Evolutionary conservation across 176 grass and related monocot genomes (phyloP), one percentile per base, ranked within the genome.

Genomic region (Oryza brachyantha): DNA sequence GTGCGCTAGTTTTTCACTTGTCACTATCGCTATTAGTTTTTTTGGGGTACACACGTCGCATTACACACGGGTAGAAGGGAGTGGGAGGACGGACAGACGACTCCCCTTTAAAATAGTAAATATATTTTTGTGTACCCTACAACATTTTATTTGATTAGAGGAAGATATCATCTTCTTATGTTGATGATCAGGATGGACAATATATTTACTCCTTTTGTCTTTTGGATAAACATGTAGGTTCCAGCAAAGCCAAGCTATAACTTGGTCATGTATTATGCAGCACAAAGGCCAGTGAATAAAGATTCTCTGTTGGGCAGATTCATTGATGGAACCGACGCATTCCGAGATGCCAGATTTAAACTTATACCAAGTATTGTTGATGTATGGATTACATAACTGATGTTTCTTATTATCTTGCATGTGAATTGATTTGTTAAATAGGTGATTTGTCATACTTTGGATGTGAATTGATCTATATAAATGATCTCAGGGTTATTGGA

Each of bases 361-460:
- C 95, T 98, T 70, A 98, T 98, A 75, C 95, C 95, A 75, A 94
- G 89, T 71, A 98, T 98, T 55, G 84, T 81, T 82, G 95, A 98
- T 85, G 95, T 98, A 84, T 83, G 73, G 63, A 73, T 86, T 84
- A 46, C 61, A 80, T 66, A 8, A n/a, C 31, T 72, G 39, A 84
- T 75, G 13, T 72, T 72, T 77, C 40, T 45, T 65, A 25, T 70
- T 58, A 57, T 68, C 26, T 72, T 83, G 64, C 37, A 50, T 65
- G 46, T 22, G 43, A 61, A 78, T 82, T n/a, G 21, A 57, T 57
- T 57, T 57, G 19, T 57, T 7, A 24, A 57, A 57, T n/a, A 10
- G 19, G 52, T 57, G 52, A 24, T 24, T 2, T 4, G 52, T 24
- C 19, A 57, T 24, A 57, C n/a, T 79, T 37, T 79, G 62, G 21